Base-by-base conservation (phyloP, 2,329 filamentous ascomycete species). In the Pseudopithomyces maydicus region DNA sequence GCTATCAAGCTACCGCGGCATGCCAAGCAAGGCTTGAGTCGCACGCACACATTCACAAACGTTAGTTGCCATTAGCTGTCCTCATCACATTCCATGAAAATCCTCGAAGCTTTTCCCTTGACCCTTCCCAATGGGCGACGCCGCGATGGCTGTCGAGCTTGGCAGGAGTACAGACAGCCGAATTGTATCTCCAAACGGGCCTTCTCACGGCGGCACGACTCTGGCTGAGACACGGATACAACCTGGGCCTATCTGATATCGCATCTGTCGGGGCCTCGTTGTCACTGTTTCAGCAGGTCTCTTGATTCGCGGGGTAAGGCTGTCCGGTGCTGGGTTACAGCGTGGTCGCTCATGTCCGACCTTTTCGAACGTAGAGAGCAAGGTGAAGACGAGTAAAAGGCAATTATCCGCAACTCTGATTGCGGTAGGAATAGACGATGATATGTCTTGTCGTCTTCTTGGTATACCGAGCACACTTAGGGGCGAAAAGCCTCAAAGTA, bases 141-240 rank as follows among this genome's bases (percentile, higher is more conserved):
- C 56, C 54, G 52, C 33, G 14, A 36, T 19, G 32, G 14, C 20
- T 39, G 35, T 8, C 36, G 10, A 47, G 52, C 35, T 46, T 56
- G 47, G 57, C 57, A 58, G 55, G 57, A 51, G 51, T 52, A 26
- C 42, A 55, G 61, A 64, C 62, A 60, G 60, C 59, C 59, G 62
- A 62, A 50, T 62, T 57, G 48, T 33, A 10, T 29, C 19, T 36
- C 32, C 46, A 23, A 45, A 57, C 57, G 47, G 42, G 39, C 45
- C 55, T 44, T 46, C 44, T 41, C n/a, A 36, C 42, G 47, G 42
- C 41, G 26, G 5, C 8, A 29, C 35, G 15, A 38, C 32, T 43
- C 23, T 44, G 47, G 29, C 55, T 57, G 50, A 57, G 41, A 50
- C 55, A 22, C 38, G 17, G 36, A 35, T 29, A 29, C 26, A 29